These are phyloP conservation scores for Eragrostis curvula DNA, from an alignment of 176 grass and related monocot species.

Conservation along the genomic window DNA sequence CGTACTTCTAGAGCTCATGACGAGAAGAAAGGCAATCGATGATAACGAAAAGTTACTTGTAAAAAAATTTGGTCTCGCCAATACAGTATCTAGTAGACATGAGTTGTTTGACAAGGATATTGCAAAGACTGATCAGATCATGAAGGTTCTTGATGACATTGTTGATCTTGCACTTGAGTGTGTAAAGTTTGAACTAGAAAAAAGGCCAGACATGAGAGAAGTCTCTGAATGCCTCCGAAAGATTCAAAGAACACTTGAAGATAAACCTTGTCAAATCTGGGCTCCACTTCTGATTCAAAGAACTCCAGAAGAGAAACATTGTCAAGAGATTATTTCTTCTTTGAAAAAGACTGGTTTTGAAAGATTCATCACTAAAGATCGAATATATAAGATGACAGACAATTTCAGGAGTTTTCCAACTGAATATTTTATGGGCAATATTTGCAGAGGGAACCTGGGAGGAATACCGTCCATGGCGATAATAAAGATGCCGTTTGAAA, in stretches of 20 bases:
- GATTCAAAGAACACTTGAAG: neutral
- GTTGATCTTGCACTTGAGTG: neutral
- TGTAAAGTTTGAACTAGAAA: neutral
- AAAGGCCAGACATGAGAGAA: neutral
- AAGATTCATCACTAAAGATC: neutral
- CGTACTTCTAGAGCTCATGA: neutral
- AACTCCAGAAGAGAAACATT: neutral
- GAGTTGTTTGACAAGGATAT: neutral
- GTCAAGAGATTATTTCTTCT: too few relatives aligned
- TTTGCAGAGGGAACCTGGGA: neutral
- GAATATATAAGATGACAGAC: neutral
- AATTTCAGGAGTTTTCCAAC: neutral
- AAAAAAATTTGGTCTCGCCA: neutral
- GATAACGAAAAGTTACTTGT: neutral
- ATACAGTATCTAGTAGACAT: neutral
- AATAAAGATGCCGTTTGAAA: neutral
- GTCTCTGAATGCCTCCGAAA: conserved; percentile 5
- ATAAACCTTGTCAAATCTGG: too few relatives aligned
- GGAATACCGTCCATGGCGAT: neutral
- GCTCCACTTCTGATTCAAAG: too few relatives aligned
- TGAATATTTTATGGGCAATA: neutral
- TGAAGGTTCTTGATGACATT: neutral
- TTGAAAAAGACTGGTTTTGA: neutral
- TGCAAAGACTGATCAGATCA: neutral
- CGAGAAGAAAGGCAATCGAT: neutral